phyloP scores from a whole-genome alignment of 2,329 filamentous ascomycete genomes.

The Aspergillus sp. region DNA sequence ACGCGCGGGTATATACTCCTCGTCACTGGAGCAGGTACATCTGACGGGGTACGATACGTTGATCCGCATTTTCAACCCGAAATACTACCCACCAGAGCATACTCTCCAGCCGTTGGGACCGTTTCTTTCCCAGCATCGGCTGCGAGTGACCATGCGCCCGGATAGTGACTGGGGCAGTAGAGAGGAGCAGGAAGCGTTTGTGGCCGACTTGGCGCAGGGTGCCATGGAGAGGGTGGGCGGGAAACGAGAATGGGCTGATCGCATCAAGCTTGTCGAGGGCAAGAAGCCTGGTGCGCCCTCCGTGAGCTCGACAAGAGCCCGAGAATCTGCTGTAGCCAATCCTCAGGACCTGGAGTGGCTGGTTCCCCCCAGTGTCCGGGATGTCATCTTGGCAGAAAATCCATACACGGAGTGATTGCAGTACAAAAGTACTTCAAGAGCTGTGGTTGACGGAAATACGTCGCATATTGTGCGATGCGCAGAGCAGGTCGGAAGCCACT shows the following conservation, averaged over 20 bases:
- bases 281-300: constrained; percentile 35
- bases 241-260: constrained; percentile 45
- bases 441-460: too few relatives aligned
- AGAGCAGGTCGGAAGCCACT: neutral
- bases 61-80: constrained; percentile 50
- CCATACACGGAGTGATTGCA: constrained; percentile 30
- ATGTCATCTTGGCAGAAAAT: constrained; percentile 34
- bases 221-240: constrained; percentile 39
- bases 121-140: constrained; percentile 46
- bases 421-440: neutral
- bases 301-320: constrained; percentile 48
- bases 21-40: constrained; percentile 47
- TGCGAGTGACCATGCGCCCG: constrained; percentile 48
- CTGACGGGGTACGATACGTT: constrained; percentile 53
- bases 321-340: constrained; percentile 37
- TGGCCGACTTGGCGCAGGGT: constrained; percentile 41
- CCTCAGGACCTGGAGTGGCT: constrained; percentile 37
- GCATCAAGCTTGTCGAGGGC: constrained; percentile 45
- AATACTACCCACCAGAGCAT: constrained; percentile 51
- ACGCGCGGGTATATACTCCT: constrained; percentile 37
- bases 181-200: constrained; percentile 43
- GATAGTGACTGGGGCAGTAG: constrained; percentile 42
- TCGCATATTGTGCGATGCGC: neutral
- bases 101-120: constrained; percentile 44
- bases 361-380: constrained; percentile 36